Conservation (phyloP, 441 rosid species). For the Arabidopsis lyrata region DNA sequence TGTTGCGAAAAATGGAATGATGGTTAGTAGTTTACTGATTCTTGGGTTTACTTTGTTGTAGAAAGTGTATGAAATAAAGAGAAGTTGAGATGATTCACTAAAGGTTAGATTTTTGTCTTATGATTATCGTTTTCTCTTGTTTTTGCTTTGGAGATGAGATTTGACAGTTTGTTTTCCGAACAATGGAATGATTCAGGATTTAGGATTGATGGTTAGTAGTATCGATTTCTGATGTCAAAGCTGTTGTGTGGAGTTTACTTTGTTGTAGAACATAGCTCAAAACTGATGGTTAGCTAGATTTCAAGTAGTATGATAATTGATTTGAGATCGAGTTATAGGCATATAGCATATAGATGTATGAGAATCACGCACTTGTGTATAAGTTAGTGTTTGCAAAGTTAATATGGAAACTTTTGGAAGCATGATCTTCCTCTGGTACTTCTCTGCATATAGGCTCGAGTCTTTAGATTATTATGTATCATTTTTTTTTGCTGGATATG, state of each 20-base stretch:
- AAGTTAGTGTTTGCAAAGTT: not conserved
- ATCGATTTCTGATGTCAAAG: not conserved
- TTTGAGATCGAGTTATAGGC: not conserved
- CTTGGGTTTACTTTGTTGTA: not conserved
- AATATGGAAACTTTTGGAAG: not conserved
- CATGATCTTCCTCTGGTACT: not conserved
- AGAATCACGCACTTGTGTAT: not conserved
- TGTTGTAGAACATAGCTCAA: not conserved
- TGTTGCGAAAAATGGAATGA: not conserved
- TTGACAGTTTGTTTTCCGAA: too few relatives aligned
- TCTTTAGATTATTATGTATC: constrained; percentile 1
- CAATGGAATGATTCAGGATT: too few relatives aligned
- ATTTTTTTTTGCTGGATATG: not conserved
- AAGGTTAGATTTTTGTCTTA: too few relatives aligned
- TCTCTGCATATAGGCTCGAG: constrained; percentile 2
- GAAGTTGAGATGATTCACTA: too few relatives aligned
- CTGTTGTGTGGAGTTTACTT: not conserved
- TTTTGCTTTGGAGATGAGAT: too few relatives aligned
- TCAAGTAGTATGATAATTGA: not conserved
- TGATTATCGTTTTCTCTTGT: too few relatives aligned
- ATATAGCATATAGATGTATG: constrained; percentile 18
- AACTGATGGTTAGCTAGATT: not conserved
- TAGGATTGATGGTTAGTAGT: not conserved
- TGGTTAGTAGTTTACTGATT: not conserved
- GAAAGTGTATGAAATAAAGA: not conserved